Evolutionary conservation across 2,329 filamentous ascomycete species (phyloP).

Genomic region (Penicillium paneum): DNA sequence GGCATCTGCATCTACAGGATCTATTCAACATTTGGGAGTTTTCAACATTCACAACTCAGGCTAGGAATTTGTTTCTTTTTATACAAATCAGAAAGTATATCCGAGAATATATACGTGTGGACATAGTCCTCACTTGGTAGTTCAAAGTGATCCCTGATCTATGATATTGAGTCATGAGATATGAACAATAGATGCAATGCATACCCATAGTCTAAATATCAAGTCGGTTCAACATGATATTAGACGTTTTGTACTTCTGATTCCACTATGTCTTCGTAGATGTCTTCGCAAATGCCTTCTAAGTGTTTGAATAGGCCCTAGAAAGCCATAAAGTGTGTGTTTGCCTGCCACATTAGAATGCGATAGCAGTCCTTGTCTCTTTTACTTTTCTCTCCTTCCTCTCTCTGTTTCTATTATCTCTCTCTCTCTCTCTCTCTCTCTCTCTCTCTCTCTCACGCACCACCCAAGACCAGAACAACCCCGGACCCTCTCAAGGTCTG

Average conservation of each 20-base stretch:
- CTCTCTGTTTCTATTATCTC: neutral
- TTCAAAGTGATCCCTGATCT: slow-evolving; percentile 43
- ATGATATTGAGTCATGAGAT: slow-evolving; percentile 57
- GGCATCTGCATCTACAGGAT: slow-evolving; percentile 17
- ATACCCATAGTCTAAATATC: too few relatives aligned
- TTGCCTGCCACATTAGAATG: too few relatives aligned
- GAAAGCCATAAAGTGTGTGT: too few relatives aligned
- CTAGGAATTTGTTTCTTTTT: slow-evolving; percentile 1
- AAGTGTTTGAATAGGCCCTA: too few relatives aligned
- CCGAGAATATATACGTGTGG: slow-evolving; percentile 41
- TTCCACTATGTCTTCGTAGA: too few relatives aligned
- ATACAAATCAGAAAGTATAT: slow-evolving; percentile 28
- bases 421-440: neutral
- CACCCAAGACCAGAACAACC: neutral
- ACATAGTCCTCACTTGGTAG: slow-evolving; percentile 47
- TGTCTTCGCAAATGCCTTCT: too few relatives aligned
- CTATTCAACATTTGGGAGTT: slow-evolving; percentile 31
- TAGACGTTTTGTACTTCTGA: too few relatives aligned
- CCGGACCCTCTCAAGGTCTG: neutral
- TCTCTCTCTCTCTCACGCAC: neutral
- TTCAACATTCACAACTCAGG: slow-evolving; percentile 25
- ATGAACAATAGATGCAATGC: too few relatives aligned
- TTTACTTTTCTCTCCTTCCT: too few relatives aligned
- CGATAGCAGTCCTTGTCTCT: too few relatives aligned
- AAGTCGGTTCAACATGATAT: too few relatives aligned